Evolutionary conservation across 78 protist species (phyloP).

Genomic region (Anaeramoeba flamelloides): DNA sequence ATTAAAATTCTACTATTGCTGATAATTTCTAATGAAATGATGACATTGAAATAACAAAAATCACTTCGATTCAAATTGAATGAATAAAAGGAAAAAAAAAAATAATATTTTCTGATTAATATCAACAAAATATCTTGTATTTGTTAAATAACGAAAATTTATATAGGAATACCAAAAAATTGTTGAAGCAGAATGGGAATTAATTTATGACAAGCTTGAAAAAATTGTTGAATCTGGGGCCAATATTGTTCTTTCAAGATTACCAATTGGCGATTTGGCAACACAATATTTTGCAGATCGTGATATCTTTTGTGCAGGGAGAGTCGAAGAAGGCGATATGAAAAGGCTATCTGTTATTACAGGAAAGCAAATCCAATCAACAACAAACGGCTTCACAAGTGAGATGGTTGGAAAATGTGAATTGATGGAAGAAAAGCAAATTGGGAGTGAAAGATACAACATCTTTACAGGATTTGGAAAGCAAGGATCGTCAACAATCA

Average conservation of each 20-base stretch:
- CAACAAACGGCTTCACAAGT: constrained; percentile 50
- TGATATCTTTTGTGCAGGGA: constrained; percentile 97
- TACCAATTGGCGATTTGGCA: constrained; percentile 99
- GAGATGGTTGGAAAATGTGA: constrained; percentile 88
- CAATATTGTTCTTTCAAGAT: constrained; percentile 80
- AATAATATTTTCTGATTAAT: too few species aligned
- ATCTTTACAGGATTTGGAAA: constrained; percentile 75
- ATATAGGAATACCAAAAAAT: constrained; percentile 61
- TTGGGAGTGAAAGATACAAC: constrained; percentile 84
- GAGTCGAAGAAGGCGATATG: constrained; percentile 86
- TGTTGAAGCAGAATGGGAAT: constrained; percentile 94
- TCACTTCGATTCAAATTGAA: too few species aligned
- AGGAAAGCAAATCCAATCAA: constrained; percentile 69
- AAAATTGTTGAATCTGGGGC: constrained; percentile 78
- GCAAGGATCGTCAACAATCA: constrained; percentile 66
- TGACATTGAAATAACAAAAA: too few species aligned
- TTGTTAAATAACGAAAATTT: too few species aligned
- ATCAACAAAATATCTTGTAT: too few species aligned
- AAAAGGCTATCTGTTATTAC: constrained; percentile 61
- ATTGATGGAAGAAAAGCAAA: constrained; percentile 89
- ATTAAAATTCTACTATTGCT: too few species aligned
- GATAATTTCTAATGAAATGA: too few species aligned
- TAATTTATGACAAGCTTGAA: constrained; percentile 91
- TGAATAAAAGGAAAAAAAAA: too few species aligned
- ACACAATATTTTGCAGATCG: constrained; percentile 99